Base-by-base conservation (phyloP, 1,284 basidiomycete species). In the Cryptococcus sp. region DNA sequence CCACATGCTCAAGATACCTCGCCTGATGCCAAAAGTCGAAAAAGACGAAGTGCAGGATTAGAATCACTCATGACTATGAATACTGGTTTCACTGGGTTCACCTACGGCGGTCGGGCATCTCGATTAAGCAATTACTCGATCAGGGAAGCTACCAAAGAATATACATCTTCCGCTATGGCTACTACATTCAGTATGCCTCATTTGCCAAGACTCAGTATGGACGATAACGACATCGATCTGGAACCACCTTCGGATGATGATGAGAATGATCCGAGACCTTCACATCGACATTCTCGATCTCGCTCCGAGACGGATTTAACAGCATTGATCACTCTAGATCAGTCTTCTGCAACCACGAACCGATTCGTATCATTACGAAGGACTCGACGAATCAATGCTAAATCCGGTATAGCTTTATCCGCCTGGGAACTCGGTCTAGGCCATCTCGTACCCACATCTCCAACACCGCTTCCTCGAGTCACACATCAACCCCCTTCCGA, bases 121-220 rank as follows among this genome's bases (percentile, higher is more conserved):
- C 13, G 50, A 25, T 10, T 50, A 22, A 56, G 48, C 46, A 43
- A 48, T 11, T 57, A 48, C 42, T 50, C 55, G 3, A 51, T 57
- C 49, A 19, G 49, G 1, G 25, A 45, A 21, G 49, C 49, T 7
- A 44, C 36, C 10, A 36, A 21, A 19, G 23, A 28, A n/a, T 39
- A 14, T 4, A 28, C 28, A 28, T 28, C 28, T 11, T 5, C 28
- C 28, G 28, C 28, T 28, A 28, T 28, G 28, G 28, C 28, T 28
- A 28, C 28, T 28, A 28, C 28, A 11, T 5, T 28, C 28, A 28
- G 28, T 28, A 32, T 36, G 49, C 28, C 28, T 1, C 23, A 21
- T 4, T 24, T 28, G 13, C 19, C 45, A 5, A 37, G 43, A 24
- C 18, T 39, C 2, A 21, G 14, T 2, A 19, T 52, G n/a, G 32